Base-by-base conservation (phyloP, 1,139 yeast species). In the Candida gigantensis region DNA sequence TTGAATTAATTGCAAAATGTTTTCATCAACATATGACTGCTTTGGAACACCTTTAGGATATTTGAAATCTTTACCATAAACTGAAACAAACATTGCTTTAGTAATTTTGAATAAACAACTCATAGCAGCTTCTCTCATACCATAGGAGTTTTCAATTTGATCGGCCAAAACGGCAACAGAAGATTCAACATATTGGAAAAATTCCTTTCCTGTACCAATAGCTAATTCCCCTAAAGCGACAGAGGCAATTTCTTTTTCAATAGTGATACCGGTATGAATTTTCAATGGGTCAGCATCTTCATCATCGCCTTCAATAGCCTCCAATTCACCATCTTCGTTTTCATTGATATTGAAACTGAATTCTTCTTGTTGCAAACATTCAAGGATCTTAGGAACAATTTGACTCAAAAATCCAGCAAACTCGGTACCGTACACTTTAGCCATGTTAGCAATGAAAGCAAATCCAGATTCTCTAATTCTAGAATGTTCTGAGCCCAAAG, bases 231-330 rank as follows among this genome's bases (percentile, higher is more conserved):
- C 83, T 51, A 92, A 69, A 15, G 97, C 95, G 56, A 90, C 94
- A 32, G 94, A 77, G n/a, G 97, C 96, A 52, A 87, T 89, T 70
- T 92, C 98, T 69, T 92, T 92, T 69, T 92, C 98, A 54, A 87
- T 84, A 47, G 97, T 88, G 54, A 92, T 81, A 70, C 96, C 97
- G 35, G 96, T 85, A 72, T 89, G 89, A 48, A 90, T 90, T 51
- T 86, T 83, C 58, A 86, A 74, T 30, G 42, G 43, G 20, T 42
- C 45, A 48, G 83, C 83, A 53, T 82, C 81, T 42, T 77, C 80
- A 47, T 82, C 60, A 37, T 83, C 90, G 43, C 78, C 81, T 37
- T 71, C 80, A 11, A 60, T 18, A 7, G 5, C 66, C 24, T 64
- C 71, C 19, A 62, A 68, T 16, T 63, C 74, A 32, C 63, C 77